These are phyloP conservation scores for Xanthoconium stramineum DNA, from an alignment of 768 basidiomycete genomes.

Conservation along the genomic window DNA sequence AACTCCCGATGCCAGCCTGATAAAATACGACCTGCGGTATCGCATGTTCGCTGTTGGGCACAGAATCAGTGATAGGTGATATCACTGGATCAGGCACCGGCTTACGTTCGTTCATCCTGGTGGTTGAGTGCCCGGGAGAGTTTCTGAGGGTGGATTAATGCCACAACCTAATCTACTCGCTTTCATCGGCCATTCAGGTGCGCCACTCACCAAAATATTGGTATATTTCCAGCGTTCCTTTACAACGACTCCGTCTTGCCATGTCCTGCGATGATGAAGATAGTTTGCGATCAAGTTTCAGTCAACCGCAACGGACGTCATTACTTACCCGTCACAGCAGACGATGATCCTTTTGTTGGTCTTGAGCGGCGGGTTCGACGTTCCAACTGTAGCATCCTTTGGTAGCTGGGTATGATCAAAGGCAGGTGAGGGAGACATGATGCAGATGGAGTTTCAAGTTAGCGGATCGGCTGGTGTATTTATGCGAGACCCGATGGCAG, in stretches of 20 bases:
- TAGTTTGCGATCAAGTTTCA: background rate
- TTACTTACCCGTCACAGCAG: slow-evolving; percentile 70
- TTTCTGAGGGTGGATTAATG: slow-evolving; percentile 37
- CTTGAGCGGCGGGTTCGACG: slow-evolving; percentile 3
- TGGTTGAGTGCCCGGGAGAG: slow-evolving; percentile 51
- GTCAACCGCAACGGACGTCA: background rate
- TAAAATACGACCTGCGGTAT: slow-evolving; percentile 64
- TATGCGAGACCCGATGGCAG: slow-evolving; percentile 14
- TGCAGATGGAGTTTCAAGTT: background rate
- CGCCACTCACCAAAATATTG: slow-evolving; percentile 48
- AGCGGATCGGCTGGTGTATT: slow-evolving; percentile 14
- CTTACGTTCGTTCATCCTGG: slow-evolving; percentile 42
- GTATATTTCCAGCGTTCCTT: slow-evolving; percentile 48
- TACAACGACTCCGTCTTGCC: slow-evolving; percentile 61
- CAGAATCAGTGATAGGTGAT: slow-evolving; percentile 2
- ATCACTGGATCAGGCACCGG: no score
- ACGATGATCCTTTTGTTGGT: slow-evolving; percentile 61
- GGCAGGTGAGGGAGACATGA: slow-evolving; percentile 13
- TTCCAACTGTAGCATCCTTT: background rate
- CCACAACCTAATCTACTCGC: background rate
- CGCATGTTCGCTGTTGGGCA: slow-evolving; percentile 29
- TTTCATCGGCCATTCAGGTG: background rate
- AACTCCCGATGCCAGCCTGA: slow-evolving; percentile 60
- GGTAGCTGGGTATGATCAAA: background rate
- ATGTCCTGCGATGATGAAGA: slow-evolving; percentile 45